A percentile compares a stretch with the other conserved stretches of the same genome.
Conservation (phyloP, 2,329 filamentous ascomycete species). For the Fusarium xylarioides region DNA sequence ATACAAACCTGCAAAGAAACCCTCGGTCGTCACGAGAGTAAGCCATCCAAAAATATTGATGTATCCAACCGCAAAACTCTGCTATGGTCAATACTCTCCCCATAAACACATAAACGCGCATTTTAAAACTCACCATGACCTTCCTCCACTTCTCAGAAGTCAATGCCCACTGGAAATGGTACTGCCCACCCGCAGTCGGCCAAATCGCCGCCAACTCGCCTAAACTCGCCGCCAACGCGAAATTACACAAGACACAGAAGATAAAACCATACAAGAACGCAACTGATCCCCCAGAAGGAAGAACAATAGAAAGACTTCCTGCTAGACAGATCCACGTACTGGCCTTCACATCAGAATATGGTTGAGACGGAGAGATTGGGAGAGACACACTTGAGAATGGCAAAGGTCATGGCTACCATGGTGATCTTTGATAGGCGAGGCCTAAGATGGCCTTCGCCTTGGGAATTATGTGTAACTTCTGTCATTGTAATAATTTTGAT, state of each 20-base stretch:
- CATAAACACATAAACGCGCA: accelerated
- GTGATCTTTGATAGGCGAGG: constrained; percentile 52
- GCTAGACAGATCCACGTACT: constrained; percentile 50
- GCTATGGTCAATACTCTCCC: not conserved
- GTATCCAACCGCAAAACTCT: constrained; percentile 56
- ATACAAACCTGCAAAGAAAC: constrained; percentile 52
- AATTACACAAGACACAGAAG: constrained; percentile 56
- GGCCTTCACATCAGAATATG: not conserved
- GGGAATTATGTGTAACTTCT: not conserved
- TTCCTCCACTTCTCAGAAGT: constrained; percentile 52
- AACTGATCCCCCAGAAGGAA: constrained; percentile 54
- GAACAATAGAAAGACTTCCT: constrained; percentile 53
- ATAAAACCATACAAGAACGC: constrained; percentile 57
- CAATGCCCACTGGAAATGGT: constrained; percentile 55
- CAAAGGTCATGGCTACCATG: constrained; percentile 56
- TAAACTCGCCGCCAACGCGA: constrained; percentile 53
- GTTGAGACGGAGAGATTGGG: not conserved
- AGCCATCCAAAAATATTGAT: constrained; percentile 58
- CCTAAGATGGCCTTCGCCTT: constrained; percentile 45
- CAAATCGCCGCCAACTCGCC: constrained; percentile 56
- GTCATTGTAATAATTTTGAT: not conserved
- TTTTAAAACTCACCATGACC: constrained; percentile 42
- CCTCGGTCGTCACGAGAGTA: constrained; percentile 54
- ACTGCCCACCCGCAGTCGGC: constrained; percentile 58
- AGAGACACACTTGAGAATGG: constrained; percentile 50